Conservation (phyloP, 352 stramenopile genomes). For the Saprolegnia diclina region DNA sequence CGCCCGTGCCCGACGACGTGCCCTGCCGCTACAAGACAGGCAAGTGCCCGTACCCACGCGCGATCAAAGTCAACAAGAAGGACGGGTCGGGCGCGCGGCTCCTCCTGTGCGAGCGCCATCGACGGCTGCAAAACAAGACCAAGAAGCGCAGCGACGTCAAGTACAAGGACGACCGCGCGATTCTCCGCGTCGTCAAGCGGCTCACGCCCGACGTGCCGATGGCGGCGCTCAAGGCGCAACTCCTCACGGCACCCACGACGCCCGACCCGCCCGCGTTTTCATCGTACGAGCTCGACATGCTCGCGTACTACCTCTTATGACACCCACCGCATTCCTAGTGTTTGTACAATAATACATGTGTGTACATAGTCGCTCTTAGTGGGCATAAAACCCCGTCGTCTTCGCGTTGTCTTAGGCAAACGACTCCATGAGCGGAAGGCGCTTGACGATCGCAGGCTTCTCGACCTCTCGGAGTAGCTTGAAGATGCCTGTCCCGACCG, state of each 20-base stretch:
- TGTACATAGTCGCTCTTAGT: background rate
- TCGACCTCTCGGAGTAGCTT: constrained; percentile 89
- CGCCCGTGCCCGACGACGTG: constrained; percentile 2
- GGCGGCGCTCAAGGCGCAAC: background rate
- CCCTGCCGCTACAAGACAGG: constrained; percentile 77
- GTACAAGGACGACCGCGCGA: constrained; percentile 26
- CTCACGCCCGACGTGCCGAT: constrained; percentile 11
- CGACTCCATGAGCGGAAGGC: constrained; percentile 29
- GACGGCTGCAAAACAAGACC: constrained; percentile 76
- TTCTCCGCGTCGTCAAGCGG: constrained; percentile 26
- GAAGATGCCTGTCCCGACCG: constrained; percentile 97
- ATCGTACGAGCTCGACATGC: constrained; percentile 20
- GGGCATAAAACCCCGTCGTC: too few species aligned
- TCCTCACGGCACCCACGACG: background rate
- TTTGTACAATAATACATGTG: constrained; percentile 1
- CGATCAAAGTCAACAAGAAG: constrained; percentile 57
- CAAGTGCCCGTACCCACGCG: constrained; percentile 56
- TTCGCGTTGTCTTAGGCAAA: constrained; percentile 12
- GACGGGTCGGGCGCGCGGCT: constrained; percentile 40
- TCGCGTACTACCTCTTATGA: constrained; percentile 27
- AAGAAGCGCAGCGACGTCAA: constrained; percentile 73
- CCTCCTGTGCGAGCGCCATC: constrained; percentile 75
- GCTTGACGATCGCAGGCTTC: constrained; percentile 59
- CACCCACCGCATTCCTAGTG: too few species aligned
- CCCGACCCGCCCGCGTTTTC: background rate